These are phyloP conservation scores for Cryptomeria japonica DNA, from an alignment of 75 land plant species.

Conservation along the genomic window DNA sequence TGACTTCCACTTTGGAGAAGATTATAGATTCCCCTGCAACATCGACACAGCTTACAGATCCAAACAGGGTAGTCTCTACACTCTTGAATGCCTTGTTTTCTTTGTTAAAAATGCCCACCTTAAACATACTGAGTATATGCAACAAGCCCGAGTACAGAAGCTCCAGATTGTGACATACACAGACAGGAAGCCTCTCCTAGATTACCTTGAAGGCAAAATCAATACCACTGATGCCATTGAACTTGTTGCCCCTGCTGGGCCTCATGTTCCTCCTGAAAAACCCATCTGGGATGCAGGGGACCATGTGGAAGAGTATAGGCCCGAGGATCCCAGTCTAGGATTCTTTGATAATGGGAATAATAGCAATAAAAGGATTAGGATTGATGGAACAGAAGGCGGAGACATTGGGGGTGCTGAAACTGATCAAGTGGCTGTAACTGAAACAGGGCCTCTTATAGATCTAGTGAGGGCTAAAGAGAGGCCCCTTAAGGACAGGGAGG, in stretches of 20 bases:
- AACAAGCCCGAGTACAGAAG: constrained; percentile 42
- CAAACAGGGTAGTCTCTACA: constrained; percentile 53
- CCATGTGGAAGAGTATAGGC: constrained; percentile 26
- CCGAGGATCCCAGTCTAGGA: constrained; percentile 22
- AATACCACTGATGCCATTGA: constrained; percentile 53
- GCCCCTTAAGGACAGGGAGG: constrained; percentile 50
- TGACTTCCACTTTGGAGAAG: constrained; percentile 75
- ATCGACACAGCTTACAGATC: constrained; percentile 83
- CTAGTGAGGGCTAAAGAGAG: constrained; percentile 41
- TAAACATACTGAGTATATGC: constrained; percentile 61
- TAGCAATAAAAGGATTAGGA: constrained; percentile 2
- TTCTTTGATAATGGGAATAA: constrained; percentile 9
- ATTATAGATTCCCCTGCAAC: constrained; percentile 72
- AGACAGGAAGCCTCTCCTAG: constrained; percentile 44
- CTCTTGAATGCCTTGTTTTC: constrained; percentile 52
- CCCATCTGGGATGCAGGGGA: constrained; percentile 10
- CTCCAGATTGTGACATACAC: constrained; percentile 52
- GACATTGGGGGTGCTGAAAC: not conserved
- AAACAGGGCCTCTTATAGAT: constrained; percentile 19
- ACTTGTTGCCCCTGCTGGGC: constrained; percentile 35
- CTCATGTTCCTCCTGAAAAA: not conserved
- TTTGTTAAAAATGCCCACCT: constrained; percentile 40
- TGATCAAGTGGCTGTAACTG: not conserved
- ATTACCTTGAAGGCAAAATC: constrained; percentile 44
- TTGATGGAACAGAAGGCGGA: not conserved